Conservation (phyloP, 2,329 filamentous ascomycete genomes). For the Sarocladiaceae sp. region DNA sequence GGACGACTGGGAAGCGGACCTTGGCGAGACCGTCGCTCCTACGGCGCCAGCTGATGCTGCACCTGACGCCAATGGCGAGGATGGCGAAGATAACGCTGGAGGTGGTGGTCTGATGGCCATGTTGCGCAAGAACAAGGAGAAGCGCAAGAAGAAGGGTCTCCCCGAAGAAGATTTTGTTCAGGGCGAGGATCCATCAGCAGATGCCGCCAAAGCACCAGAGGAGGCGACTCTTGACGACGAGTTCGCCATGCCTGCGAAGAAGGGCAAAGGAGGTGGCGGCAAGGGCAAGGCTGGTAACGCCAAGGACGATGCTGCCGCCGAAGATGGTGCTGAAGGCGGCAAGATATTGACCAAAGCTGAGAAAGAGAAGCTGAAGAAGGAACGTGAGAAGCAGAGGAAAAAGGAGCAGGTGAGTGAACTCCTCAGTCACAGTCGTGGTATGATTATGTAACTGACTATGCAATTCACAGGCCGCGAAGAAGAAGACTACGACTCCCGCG, state of each 20-base stretch:
- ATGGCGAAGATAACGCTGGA: slow-evolving; percentile 47
- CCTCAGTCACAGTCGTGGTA: background rate
- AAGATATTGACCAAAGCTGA: slow-evolving; percentile 92
- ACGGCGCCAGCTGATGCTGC: slow-evolving; percentile 43
- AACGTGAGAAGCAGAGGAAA: slow-evolving; percentile 96
- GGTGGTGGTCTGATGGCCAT: slow-evolving; percentile 73
- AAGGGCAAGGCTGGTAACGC: slow-evolving; percentile 42
- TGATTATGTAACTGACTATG: background rate
- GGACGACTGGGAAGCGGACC: slow-evolving; percentile 92
- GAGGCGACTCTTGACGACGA: slow-evolving; percentile 84
- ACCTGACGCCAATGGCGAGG: slow-evolving; percentile 45
- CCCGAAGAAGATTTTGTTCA: slow-evolving; percentile 66
- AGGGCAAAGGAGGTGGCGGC: slow-evolving; percentile 55
- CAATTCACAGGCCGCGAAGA: slow-evolving; percentile 63
- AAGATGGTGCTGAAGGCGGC: slow-evolving; percentile 52
- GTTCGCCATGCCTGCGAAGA: slow-evolving; percentile 77
- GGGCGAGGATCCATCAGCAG: slow-evolving; percentile 51
- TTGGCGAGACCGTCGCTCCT: slow-evolving; percentile 73
- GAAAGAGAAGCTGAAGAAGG: slow-evolving; percentile 97
- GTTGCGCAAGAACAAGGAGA: slow-evolving; percentile 76
- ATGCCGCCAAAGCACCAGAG: slow-evolving; percentile 63
- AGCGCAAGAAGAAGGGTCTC: slow-evolving; percentile 84
- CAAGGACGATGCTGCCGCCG: slow-evolving; percentile 40
- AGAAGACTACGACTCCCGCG: slow-evolving; percentile 54
- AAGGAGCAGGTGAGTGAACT: slow-evolving; percentile 74